These are phyloP conservation scores for Hyaloscypha bicolor DNA, from an alignment of 495 filamentous ascomycete genomes.

Conservation along the genomic window DNA sequence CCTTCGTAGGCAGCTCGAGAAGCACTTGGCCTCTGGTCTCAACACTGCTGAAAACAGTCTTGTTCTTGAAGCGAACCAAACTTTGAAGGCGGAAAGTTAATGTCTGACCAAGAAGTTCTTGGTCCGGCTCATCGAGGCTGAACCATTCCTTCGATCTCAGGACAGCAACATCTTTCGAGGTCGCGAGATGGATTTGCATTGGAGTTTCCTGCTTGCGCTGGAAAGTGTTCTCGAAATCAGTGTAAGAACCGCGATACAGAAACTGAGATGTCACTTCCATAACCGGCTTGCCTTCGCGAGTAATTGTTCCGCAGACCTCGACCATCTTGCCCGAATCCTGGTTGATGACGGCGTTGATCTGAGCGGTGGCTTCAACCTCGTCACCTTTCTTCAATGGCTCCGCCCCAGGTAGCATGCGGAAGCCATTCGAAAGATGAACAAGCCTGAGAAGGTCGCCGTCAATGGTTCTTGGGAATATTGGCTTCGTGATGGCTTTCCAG, in stretches of 20 bases:
- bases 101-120: slow-evolving; percentile 86
- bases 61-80: slow-evolving; percentile 91
- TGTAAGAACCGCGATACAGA: slow-evolving; percentile 90
- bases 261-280: slow-evolving; percentile 99
- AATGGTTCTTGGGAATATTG: slow-evolving; percentile 92
- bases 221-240: slow-evolving; percentile 96
- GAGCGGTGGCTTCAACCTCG: slow-evolving; percentile 87
- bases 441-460: slow-evolving; percentile 94
- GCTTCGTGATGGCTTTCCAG: slow-evolving; percentile 99
- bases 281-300: slow-evolving; percentile 79
- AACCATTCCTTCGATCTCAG: slow-evolving; percentile 98
- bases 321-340: slow-evolving; percentile 99
- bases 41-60: slow-evolving; percentile 87
- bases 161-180: slow-evolving; percentile 88
- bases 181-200: slow-evolving; percentile 86
- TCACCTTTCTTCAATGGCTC: slow-evolving; percentile 94
- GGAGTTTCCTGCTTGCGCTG: slow-evolving; percentile 95
- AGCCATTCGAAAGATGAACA: slow-evolving; percentile 93
- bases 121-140: slow-evolving; percentile 68
- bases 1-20: slow-evolving; percentile 94
- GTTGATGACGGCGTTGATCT: slow-evolving; percentile 97
- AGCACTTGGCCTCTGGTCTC: slow-evolving; percentile 92
- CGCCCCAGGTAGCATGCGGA: slow-evolving; percentile 97
- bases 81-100: slow-evolving; percentile 95
- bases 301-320: slow-evolving; percentile 95